phyloP scores from a whole-genome alignment of 1,284 basidiomycete species.

The Cryptococcus sp. region DNA sequence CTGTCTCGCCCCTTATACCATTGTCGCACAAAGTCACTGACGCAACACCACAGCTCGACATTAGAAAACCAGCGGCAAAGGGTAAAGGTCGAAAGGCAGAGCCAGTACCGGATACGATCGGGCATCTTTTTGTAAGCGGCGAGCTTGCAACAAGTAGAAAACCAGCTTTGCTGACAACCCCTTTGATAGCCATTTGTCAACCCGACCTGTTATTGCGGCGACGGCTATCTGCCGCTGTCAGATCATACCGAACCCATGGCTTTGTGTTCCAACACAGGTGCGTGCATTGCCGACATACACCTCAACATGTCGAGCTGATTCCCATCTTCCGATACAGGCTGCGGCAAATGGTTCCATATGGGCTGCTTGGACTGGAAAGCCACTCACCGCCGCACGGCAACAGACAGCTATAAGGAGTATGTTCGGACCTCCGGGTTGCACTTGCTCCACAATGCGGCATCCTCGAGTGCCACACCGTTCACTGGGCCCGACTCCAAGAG shows the following conservation, averaged over 20 bases:
- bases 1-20: not conserved
- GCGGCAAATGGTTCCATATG: constrained; percentile 29
- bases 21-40: not conserved
- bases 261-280: constrained; percentile 22
- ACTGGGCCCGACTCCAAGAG: no score
- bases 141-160: not conserved
- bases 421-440: constrained; percentile 13
- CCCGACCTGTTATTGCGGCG: constrained; percentile 27
- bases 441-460: not conserved
- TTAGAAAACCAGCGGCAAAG: not conserved
- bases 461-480: no score
- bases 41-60: constrained; percentile 1
- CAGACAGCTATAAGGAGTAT: constrained; percentile 3
- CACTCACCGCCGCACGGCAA: not conserved
- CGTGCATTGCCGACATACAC: constrained; percentile 1
- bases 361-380: constrained; percentile 21
- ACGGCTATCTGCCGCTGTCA: constrained; percentile 20
- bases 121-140: constrained; percentile 16
- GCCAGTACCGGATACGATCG: not conserved
- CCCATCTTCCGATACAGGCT: constrained; percentile 10
- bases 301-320: not conserved
- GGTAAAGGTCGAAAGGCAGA: constrained; percentile 1
- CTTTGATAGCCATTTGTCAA: constrained; percentile 14
- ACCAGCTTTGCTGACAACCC: not conserved
- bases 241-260: constrained; percentile 23